Evolutionary conservation across 257 asterid genomes (phyloP).

Genomic region (Fraxinus quadrangulata): DNA sequence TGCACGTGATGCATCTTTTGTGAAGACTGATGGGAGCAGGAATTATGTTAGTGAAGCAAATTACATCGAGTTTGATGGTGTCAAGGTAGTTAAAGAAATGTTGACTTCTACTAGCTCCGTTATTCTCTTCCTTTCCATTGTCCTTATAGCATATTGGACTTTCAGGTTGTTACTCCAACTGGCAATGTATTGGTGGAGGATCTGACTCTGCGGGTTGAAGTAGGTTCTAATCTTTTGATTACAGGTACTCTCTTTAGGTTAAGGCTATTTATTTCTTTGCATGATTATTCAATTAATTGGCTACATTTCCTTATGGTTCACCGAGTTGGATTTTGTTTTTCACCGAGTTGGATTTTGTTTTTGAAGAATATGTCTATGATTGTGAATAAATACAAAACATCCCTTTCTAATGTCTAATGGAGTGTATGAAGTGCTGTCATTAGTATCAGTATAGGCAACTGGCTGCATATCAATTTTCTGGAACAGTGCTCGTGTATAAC

Average conservation of each 20-base stretch:
- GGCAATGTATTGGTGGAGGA: constrained; percentile 92
- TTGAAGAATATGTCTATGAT: constrained; percentile 3
- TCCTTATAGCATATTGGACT: constrained; percentile 32
- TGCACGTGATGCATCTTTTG: constrained; percentile 64
- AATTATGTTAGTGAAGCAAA: constrained; percentile 94
- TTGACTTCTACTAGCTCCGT: constrained; percentile 25
- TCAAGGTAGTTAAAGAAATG: constrained; percentile 61
- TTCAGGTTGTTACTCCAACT: constrained; percentile 98
- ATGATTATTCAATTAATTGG: constrained; percentile 10
- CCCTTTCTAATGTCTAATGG: constrained; percentile 13
- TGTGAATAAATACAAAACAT: constrained; percentile 12
- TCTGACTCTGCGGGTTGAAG: constrained; percentile 79
- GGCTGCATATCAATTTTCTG: constrained; percentile 17
- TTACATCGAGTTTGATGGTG: constrained; percentile 87
- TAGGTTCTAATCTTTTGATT: constrained; percentile 98
- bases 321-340: neutral
- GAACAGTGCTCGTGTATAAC: constrained; percentile 6
- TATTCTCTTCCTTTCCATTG: constrained; percentile 27
- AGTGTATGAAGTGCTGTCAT: neutral
- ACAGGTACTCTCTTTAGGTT: constrained; percentile 58
- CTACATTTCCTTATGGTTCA: neutral
- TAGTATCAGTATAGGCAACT: constrained; percentile 20
- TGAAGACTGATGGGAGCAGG: constrained; percentile 72
- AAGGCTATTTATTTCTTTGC: constrained; percentile 23
- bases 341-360: neutral